Evolutionary conservation across 2,329 filamentous ascomycete species (phyloP).

Genomic region (Ceratocystis smalleyi): DNA sequence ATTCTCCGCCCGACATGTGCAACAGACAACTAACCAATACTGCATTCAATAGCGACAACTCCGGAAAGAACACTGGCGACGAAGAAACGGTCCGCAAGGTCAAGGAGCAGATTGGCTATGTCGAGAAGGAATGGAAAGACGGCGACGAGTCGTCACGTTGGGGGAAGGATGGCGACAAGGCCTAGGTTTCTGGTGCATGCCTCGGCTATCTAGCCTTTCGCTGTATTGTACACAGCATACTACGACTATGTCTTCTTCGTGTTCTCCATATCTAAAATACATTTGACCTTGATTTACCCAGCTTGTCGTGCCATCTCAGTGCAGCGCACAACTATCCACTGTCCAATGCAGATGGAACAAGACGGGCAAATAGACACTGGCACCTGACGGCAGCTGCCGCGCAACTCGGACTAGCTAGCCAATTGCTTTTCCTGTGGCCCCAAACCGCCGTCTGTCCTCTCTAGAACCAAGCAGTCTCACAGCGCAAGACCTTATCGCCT

Average conservation of each 20-base stretch:
- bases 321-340: neutral
- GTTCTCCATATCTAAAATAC: too few relatives aligned
- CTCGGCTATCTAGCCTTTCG: neutral
- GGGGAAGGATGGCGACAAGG: slow-evolving; percentile 37
- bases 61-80: slow-evolving; percentile 88
- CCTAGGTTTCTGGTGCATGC: slow-evolving; percentile 8
- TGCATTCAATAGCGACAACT: slow-evolving; percentile 45
- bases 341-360: neutral
- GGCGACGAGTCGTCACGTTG: slow-evolving; percentile 75
- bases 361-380: too few relatives aligned
- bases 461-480: neutral
- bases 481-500: neutral
- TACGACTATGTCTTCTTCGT: neutral
- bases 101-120: slow-evolving; percentile 73
- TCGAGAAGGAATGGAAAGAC: slow-evolving; percentile 66
- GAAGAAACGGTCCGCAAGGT: slow-evolving; percentile 62
- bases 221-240: neutral
- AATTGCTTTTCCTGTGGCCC: neutral
- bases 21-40: slow-evolving; percentile 11
- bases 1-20: slow-evolving; percentile 6
- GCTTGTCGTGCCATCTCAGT: neutral
- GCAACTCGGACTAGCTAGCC: neutral
- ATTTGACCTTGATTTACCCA: neutral
- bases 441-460: neutral
- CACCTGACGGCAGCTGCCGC: neutral